A percentile compares a stretch with the other conserved stretches of the same genome.
phyloP scores from a whole-genome alignment of 2,329 filamentous ascomycete genomes.

The Fusarium xylarioides region DNA sequence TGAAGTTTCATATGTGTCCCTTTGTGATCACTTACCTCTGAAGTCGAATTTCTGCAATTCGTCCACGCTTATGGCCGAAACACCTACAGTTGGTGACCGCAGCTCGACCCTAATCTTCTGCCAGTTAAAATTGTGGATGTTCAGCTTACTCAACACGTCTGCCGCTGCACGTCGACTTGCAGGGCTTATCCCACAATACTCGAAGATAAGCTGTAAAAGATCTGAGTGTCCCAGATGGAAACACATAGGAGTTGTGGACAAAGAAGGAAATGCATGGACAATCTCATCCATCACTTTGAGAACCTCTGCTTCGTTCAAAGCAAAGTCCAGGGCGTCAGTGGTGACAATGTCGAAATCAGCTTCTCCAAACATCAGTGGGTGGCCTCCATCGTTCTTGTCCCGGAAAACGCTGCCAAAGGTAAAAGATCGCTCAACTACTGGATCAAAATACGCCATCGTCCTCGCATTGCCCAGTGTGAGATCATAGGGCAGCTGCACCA shows the following conservation, averaged over 20 bases:
- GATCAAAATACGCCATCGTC: slow-evolving; percentile 75
- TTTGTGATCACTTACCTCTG: slow-evolving; percentile 63
- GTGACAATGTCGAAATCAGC: slow-evolving; percentile 98
- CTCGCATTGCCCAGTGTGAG: slow-evolving; percentile 89
- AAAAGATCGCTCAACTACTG: slow-evolving; percentile 78
- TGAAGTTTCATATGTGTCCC: neutral
- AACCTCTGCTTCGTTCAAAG: slow-evolving; percentile 90
- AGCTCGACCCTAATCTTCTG: slow-evolving; percentile 84
- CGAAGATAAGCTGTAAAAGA: slow-evolving; percentile 86
- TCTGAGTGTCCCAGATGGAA: slow-evolving; percentile 92
- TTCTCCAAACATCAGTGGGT: slow-evolving; percentile 84
- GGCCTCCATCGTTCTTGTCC: slow-evolving; percentile 78
- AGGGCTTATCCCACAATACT: slow-evolving; percentile 81
- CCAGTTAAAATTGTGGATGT: slow-evolving; percentile 83
- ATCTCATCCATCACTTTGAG: slow-evolving; percentile 96
- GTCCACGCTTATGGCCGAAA: slow-evolving; percentile 89
- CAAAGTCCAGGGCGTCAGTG: slow-evolving; percentile 79
- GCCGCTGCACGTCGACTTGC: slow-evolving; percentile 77
- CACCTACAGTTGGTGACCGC: slow-evolving; percentile 79
- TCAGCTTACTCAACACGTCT: slow-evolving; percentile 85
- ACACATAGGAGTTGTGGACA: slow-evolving; percentile 78
- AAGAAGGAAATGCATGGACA: slow-evolving; percentile 78
- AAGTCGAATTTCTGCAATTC: slow-evolving; percentile 94
- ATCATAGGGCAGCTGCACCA: slow-evolving; percentile 94
- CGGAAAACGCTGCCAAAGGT: slow-evolving; percentile 90